Evolutionary conservation across 2,329 filamentous ascomycete genomes (phyloP).

Genomic region (Sarocladium strictum): DNA sequence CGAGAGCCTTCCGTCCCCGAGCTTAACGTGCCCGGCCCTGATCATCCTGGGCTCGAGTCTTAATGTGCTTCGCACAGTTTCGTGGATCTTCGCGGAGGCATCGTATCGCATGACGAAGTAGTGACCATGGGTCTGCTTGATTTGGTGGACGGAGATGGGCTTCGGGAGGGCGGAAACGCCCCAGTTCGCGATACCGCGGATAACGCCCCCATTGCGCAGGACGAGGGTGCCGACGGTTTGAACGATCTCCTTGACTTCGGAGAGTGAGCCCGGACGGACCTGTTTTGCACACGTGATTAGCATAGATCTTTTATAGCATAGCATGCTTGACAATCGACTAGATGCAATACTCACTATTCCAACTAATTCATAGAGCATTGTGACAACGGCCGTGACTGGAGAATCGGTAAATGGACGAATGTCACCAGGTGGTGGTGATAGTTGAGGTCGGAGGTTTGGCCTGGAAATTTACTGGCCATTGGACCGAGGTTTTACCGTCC

Average conservation of each 20-base stretch:
- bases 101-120: slow-evolving; percentile 99
- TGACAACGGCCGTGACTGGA: slow-evolving; percentile 27
- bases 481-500: slow-evolving; percentile 1
- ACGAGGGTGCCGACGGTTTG: slow-evolving; percentile 77
- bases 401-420: background rate
- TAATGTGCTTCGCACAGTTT: slow-evolving; percentile 68
- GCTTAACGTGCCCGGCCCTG: slow-evolving; percentile 77
- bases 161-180: slow-evolving; percentile 83
- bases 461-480: slow-evolving; percentile 11
- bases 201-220: slow-evolving; percentile 77
- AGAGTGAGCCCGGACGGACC: slow-evolving; percentile 86
- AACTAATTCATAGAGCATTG: slow-evolving; percentile 96
- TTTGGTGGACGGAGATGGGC: slow-evolving; percentile 73
- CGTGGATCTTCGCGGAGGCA: slow-evolving; percentile 64
- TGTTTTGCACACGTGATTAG: slow-evolving; percentile 32
- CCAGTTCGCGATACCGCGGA: slow-evolving; percentile 94
- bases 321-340: too few species aligned
- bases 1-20: slow-evolving; percentile 59
- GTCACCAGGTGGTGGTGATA: background rate
- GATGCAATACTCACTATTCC: slow-evolving; percentile 72
- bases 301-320: background rate
- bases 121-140: slow-evolving; percentile 77
- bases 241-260: slow-evolving; percentile 96
- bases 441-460: slow-evolving; percentile 5
- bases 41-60: slow-evolving; percentile 87